Base-by-base conservation (phyloP, 805 yeast species). In the Nakazawaea populi region DNA sequence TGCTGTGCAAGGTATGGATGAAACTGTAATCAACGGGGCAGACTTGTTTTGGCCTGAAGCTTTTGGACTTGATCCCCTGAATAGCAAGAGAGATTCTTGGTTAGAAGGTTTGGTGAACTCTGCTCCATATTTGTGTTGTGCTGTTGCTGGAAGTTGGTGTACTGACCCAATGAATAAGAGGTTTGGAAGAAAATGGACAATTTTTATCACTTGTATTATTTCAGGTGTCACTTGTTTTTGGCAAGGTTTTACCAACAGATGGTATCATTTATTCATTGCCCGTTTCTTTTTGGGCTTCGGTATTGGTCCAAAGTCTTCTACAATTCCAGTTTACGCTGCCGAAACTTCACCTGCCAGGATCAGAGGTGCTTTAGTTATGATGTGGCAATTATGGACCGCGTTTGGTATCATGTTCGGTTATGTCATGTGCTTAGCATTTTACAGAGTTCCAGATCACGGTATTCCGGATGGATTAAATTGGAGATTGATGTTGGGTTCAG, bases 1-100 rank as follows among this genome's bases (percentile, higher is more conserved):
- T 24, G 87, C 87, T 24, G 85, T 84, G 40, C 89, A 84, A 64
- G 90, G 91, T 64, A 84, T 85, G 83, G 90, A 85, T 66, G 89
- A 85, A 64, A 72, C 87, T 5, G 89, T 85, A 27, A 79, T 85
- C 53, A 84, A 83, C 58, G 91, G 91, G 56, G 90, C 90, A 6
- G 72, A 77, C 49, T 65, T 85, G 48, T 80, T 78, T 60, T 85
- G 81, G 62, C 87, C 87, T 2, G 49, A 56, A 1, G 75, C 69
- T 27, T 73, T 85, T 61, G 83, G 82, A 2, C 71, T 85, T 42
- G 41, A 44, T 28, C 75, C 69, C 18, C 58, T 65, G 18, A 73
- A 65, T 24, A 70, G 74, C 44, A 69, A 75, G 44, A 65, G 79
- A 58, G 73, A 80, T 42, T 75, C 77, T 47, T 79, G 85, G 77